Percentiles rank a stretch among this genome's conserved stretches.
Evolutionary conservation across 495 filamentous ascomycete genomes (phyloP).

Genomic region (Opeltia flavorubescens): DNA sequence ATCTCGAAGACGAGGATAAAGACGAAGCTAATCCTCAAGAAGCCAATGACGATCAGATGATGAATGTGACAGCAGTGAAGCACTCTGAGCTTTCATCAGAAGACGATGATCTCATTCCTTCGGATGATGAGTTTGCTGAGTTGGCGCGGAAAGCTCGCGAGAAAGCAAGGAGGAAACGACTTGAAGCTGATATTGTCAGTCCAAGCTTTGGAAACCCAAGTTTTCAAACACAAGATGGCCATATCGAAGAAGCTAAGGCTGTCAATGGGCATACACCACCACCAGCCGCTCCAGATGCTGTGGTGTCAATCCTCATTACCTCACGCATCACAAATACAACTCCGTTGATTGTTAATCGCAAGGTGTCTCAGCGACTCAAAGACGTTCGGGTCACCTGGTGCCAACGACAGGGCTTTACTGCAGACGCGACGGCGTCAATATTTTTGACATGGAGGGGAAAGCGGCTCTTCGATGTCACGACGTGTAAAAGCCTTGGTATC

Average conservation of each 20-base stretch:
- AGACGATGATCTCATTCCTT: constrained; percentile 20
- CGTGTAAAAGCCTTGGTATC: constrained; percentile 51
- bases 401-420: constrained; percentile 37
- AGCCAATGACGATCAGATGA: neutral
- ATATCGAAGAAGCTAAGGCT: constrained; percentile 9
- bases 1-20: constrained; percentile 19
- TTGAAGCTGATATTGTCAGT: constrained; percentile 12
- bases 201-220: constrained; percentile 2
- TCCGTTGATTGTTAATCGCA: constrained; percentile 52
- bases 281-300: constrained; percentile 16
- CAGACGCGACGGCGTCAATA: constrained; percentile 33
- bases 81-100: neutral
- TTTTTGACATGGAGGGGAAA: constrained; percentile 70
- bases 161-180: constrained; percentile 16
- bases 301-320: constrained; percentile 59
- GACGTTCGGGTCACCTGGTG: constrained; percentile 59
- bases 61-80: neutral
- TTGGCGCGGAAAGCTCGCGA: constrained; percentile 20
- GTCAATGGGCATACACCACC: constrained; percentile 5
- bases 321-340: constrained; percentile 47
- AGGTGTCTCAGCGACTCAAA: constrained; percentile 46
- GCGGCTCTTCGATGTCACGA: constrained; percentile 58
- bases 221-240: constrained; percentile 10
- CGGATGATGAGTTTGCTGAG: constrained; percentile 35
- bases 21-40: neutral